These are phyloP conservation scores for Kazachstania kunashirensis DNA, from an alignment of 805 yeast species.

Conservation along the genomic window DNA sequence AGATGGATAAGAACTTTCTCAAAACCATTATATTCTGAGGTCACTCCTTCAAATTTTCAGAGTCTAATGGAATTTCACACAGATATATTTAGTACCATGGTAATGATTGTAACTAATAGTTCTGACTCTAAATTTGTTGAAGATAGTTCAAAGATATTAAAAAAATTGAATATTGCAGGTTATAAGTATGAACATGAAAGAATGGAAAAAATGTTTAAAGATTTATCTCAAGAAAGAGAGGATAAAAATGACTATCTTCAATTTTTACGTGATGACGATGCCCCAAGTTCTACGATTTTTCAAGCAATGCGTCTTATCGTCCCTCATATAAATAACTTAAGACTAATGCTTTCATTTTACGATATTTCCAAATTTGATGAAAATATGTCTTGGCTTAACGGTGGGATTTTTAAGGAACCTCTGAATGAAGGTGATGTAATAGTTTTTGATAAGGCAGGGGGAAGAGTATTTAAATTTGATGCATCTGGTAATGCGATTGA, in stretches of 20 bases:
- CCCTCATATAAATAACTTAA: conserved; percentile 35
- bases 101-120: conserved; percentile 16
- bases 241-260: conserved; percentile 38
- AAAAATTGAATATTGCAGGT: conserved; percentile 27
- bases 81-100: conserved; percentile 14
- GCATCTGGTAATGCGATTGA: conserved; percentile 31
- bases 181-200: conserved; percentile 41
- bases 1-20: conserved; percentile 42
- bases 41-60: conserved; percentile 32
- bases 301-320: conserved; percentile 41
- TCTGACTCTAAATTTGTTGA: conserved; percentile 3
- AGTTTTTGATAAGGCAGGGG: conserved; percentile 37
- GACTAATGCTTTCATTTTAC: conserved; percentile 39
- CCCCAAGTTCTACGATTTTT: conserved; percentile 36
- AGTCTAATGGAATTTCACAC: conserved; percentile 11
- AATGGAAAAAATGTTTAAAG: conserved; percentile 33
- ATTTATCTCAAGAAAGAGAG: conserved; percentile 31
- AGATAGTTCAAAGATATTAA: conserved; percentile 21
- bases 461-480: conserved; percentile 26
- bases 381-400: conserved; percentile 14
- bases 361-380: conserved; percentile 36
- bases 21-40: conserved; percentile 44
- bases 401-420: conserved; percentile 17
- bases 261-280: conserved; percentile 35
- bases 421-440: conserved; percentile 45